phyloP scores from a whole-genome alignment of 768 basidiomycete species.

The Rhizopogon roseolus region DNA sequence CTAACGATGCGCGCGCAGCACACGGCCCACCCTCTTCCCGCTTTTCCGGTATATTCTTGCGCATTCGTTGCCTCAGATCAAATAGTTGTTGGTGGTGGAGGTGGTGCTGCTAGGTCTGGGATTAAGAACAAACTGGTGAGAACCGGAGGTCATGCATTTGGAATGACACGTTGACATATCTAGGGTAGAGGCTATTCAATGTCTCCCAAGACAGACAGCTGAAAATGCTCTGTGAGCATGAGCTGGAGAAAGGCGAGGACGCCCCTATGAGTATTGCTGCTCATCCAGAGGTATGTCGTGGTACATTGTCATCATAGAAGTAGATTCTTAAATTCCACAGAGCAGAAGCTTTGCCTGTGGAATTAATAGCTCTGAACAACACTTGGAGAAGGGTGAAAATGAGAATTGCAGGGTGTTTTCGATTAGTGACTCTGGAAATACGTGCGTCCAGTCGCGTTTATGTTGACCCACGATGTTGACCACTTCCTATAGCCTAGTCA shows the following conservation, averaged over 20 bases:
- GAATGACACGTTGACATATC: slow-evolving; percentile 1
- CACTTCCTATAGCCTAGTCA: slow-evolving; percentile 41
- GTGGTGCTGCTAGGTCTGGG: slow-evolving; percentile 80
- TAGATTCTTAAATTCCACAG: slow-evolving; percentile 17
- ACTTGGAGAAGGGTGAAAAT: slow-evolving; percentile 63
- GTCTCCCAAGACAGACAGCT: slow-evolving; percentile 50
- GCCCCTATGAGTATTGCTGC: slow-evolving; percentile 95
- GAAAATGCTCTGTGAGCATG: slow-evolving; percentile 58
- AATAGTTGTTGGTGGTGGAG: slow-evolving; percentile 85
- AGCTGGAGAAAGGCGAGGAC: slow-evolving; percentile 80
- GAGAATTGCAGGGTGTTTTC: slow-evolving; percentile 79
- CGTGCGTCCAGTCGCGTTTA: background rate
- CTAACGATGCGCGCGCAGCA: slow-evolving; percentile 74
- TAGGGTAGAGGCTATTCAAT: slow-evolving; percentile 60
- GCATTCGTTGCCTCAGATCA: slow-evolving; percentile 70
- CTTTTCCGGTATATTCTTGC: slow-evolving; percentile 87
- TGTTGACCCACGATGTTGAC: background rate
- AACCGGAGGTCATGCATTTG: background rate
- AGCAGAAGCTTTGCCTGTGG: slow-evolving; percentile 70
- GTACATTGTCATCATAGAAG: background rate
- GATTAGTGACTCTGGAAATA: slow-evolving; percentile 20
- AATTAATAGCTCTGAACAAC: slow-evolving; percentile 72
- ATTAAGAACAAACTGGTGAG: slow-evolving; percentile 92
- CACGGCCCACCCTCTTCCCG: slow-evolving; percentile 65
- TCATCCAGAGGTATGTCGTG: slow-evolving; percentile 46